Percentiles rank a stretch among this genome's conserved stretches.
These are phyloP conservation scores for Iberis pinnata DNA, from an alignment of 345 rosid species.

Conservation along the genomic window DNA sequence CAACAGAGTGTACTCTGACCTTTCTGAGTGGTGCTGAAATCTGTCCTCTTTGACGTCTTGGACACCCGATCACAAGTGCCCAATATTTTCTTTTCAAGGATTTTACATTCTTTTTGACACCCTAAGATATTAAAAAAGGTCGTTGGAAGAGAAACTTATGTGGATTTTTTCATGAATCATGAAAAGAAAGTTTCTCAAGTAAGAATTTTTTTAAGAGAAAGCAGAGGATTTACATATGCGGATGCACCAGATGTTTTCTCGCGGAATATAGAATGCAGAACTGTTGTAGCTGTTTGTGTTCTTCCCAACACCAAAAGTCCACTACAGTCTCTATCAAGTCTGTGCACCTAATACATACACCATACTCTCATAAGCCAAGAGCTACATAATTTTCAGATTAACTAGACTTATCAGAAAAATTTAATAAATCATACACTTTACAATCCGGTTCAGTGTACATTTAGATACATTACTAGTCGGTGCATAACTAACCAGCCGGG, in stretches of 20 bases:
- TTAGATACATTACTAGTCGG: slow-evolving; percentile 2
- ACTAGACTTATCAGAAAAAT: not conserved
- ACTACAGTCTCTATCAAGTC: slow-evolving; percentile 89
- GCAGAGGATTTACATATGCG: slow-evolving; percentile 35
- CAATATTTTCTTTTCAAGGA: slow-evolving; percentile 59
- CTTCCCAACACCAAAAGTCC: slow-evolving; percentile 95
- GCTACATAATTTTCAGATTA: not conserved
- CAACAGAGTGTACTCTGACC: slow-evolving; percentile 37
- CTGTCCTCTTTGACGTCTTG: slow-evolving; percentile 50
- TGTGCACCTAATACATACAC: slow-evolving; percentile 59
- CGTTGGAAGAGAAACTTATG: not conserved
- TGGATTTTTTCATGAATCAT: slow-evolving; percentile 1
- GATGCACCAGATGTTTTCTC: slow-evolving; percentile 79
- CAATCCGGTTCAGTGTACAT: not conserved
- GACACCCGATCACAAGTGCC: slow-evolving; percentile 89
- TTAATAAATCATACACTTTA: not conserved
- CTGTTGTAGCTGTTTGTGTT: slow-evolving; percentile 65
- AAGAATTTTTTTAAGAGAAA: not conserved
- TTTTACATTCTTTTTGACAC: slow-evolving; percentile 34
- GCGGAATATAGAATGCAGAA: slow-evolving; percentile 78
- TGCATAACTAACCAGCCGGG: slow-evolving; percentile 67
- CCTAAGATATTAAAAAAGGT: slow-evolving; percentile 33
- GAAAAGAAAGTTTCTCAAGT: slow-evolving; percentile 13
- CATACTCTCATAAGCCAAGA: slow-evolving; percentile 11
- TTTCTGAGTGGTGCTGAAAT: slow-evolving; percentile 73